A percentile compares a stretch with the other conserved stretches of the same genome.
These are phyloP conservation scores for Scheffersomyces spartinae DNA, from an alignment of 805 yeast species.

Conservation along the genomic window DNA sequence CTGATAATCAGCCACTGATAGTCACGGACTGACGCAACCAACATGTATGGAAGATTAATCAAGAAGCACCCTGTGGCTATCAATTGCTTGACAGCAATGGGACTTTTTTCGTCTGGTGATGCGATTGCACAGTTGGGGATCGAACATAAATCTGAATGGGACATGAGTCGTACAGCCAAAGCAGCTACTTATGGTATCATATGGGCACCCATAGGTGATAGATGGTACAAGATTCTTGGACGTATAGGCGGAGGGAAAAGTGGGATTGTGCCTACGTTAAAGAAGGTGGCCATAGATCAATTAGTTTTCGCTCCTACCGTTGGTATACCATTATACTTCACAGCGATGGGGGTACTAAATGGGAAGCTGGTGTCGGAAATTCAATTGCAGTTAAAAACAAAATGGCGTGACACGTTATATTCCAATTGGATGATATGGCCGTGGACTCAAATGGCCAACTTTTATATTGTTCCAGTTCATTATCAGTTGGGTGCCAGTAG, in stretches of 20 bases:
- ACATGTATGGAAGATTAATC: too few relatives aligned
- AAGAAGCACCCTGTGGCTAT: too few relatives aligned
- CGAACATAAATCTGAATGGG: too few relatives aligned
- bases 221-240: conserved; percentile 56
- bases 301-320: conserved; percentile 68
- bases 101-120: too few relatives aligned
- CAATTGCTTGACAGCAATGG: too few relatives aligned
- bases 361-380: conserved; percentile 30
- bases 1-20: too few relatives aligned
- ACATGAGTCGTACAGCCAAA: conserved; percentile 44
- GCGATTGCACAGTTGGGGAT: too few relatives aligned
- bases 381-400: conserved; percentile 30
- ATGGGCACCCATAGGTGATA: conserved; percentile 66
- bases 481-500: conserved; percentile 61
- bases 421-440: conserved; percentile 93
- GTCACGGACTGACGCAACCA: too few relatives aligned
- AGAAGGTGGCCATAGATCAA: conserved; percentile 63
- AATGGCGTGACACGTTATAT: conserved; percentile 55
- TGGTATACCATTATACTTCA: conserved; percentile 61
- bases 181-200: conserved; percentile 61
- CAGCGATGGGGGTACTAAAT: conserved; percentile 59
- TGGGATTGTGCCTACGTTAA: conserved; percentile 21
- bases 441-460: conserved; percentile 65
- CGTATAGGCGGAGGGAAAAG: too few relatives aligned
- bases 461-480: conserved; percentile 62